These are phyloP conservation scores for Pichia scutulata DNA, from an alignment of 805 yeast species.

Conservation along the genomic window DNA sequence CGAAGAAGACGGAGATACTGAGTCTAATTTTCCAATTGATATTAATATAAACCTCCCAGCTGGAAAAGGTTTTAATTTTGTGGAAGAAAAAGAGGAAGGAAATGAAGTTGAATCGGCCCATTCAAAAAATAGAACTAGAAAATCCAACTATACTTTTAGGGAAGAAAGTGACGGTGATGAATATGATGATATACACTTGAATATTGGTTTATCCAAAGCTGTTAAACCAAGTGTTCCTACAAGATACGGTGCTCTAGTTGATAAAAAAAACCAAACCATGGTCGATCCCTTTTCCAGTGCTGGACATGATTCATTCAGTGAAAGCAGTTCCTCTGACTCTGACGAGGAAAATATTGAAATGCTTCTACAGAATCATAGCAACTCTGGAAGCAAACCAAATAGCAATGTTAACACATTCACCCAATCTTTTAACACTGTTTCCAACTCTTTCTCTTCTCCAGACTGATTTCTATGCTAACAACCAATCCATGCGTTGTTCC, in stretches of 20 bases:
- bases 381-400: neutral
- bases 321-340: constrained; percentile 4
- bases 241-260: constrained; percentile 14
- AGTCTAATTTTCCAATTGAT: constrained; percentile 9
- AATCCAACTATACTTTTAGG: constrained; percentile 2
- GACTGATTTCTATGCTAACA: neutral
- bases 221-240: neutral
- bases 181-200: neutral
- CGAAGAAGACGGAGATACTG: neutral
- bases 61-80: constrained; percentile 15
- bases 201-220: neutral
- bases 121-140: neutral
- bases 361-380: constrained; percentile 4
- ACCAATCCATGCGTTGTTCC: neutral
- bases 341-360: constrained; percentile 26
- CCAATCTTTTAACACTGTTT: neutral
- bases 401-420: neutral
- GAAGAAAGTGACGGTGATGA: neutral
- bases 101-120: neutral
- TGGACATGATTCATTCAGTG: neutral
- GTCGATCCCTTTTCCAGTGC: neutral
- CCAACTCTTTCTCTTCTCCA: neutral
- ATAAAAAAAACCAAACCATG: constrained; percentile 9
- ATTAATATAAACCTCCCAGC: neutral
- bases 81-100: constrained; percentile 19